Evolutionary conservation across 1,284 basidiomycete species (phyloP).

Genomic region (Pyrrhoderma lamaoense): DNA sequence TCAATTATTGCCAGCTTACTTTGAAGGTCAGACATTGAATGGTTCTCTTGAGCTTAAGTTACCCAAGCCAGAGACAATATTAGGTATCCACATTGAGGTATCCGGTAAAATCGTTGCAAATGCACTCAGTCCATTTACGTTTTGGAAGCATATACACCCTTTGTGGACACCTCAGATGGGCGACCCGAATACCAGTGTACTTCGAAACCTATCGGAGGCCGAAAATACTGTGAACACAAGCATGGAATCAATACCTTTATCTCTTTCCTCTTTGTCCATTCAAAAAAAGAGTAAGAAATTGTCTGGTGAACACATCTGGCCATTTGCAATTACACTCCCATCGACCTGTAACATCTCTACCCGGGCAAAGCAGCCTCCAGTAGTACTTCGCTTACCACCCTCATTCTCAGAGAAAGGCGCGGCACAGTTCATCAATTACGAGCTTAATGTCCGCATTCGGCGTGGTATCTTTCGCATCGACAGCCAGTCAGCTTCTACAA

Average conservation of each 20-base stretch:
- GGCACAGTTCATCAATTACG: conserved; percentile 18
- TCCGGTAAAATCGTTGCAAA: conserved; percentile 17
- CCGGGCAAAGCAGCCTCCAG: conserved; percentile 14
- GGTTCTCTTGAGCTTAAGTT: conserved; percentile 16
- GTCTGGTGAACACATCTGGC: conserved; percentile 21
- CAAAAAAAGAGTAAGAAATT: conserved; percentile 16
- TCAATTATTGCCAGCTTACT: conserved; percentile 16
- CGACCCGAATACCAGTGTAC: conserved; percentile 8
- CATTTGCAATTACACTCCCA: conserved; percentile 15
- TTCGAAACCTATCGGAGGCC: background rate
- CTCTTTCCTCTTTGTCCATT: background rate
- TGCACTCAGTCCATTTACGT: conserved; percentile 11
- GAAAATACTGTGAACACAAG: too few species aligned
- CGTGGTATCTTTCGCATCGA: conserved; percentile 18
- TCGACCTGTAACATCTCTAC: conserved; percentile 9
- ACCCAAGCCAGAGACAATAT: conserved; percentile 18
- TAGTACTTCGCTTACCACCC: conserved; percentile 14
- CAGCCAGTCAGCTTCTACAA: conserved; percentile 13
- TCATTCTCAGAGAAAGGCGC: conserved; percentile 19
- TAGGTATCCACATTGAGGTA: conserved; percentile 13
- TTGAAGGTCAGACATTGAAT: conserved; percentile 17
- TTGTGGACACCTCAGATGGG: conserved; percentile 16
- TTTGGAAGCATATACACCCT: conserved; percentile 14
- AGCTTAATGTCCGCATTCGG: conserved; percentile 17
- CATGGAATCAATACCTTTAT: background rate